These are phyloP conservation scores for Starmerella sirachaensis DNA, from an alignment of 805 yeast species.

Conservation along the genomic window DNA sequence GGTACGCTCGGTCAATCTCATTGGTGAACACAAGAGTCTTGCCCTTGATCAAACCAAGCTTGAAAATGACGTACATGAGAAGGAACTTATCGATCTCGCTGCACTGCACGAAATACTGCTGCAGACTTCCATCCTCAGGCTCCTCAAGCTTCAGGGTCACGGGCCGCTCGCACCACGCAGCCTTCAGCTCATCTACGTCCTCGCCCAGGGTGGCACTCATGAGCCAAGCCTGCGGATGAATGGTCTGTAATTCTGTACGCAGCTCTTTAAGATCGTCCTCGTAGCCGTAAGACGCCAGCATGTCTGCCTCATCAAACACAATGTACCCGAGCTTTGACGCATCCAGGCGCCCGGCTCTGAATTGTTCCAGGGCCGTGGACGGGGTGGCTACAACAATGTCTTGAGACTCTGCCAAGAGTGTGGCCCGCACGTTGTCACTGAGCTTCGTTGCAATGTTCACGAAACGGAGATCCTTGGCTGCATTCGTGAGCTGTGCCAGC, in stretches of 20 bases:
- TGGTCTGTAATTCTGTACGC: conserved; percentile 48
- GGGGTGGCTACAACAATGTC: conserved; percentile 83
- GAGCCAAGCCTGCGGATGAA: conserved; percentile 64
- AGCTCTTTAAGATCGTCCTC: conserved; percentile 67
- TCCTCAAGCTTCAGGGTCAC: conserved; percentile 72
- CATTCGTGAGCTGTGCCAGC: conserved; percentile 55
- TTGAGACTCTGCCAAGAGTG: conserved; percentile 62
- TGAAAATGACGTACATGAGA: conserved; percentile 81
- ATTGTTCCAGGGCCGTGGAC: conserved; percentile 47
- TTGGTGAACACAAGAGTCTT: conserved; percentile 85
- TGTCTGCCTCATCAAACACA: conserved; percentile 91
- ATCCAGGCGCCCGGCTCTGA: conserved; percentile 37
- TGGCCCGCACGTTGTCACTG: conserved; percentile 56
- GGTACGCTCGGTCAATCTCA: conserved; percentile 88
- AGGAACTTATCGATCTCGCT: conserved; percentile 85
- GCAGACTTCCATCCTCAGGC: conserved; percentile 47
- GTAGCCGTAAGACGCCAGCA: conserved; percentile 81
- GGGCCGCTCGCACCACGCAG: conserved; percentile 66
- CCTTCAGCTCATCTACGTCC: conserved; percentile 66
- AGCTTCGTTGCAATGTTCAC: conserved; percentile 54
- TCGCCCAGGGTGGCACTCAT: conserved; percentile 95
- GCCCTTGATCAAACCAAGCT: conserved; percentile 76
- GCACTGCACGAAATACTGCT: conserved; percentile 78
- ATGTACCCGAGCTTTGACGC: conserved; percentile 50
- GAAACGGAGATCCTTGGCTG: conserved; percentile 51